Evolutionary conservation across 1,284 basidiomycete species (phyloP).

Genomic region (Apiotrichum akiyoshidainum): DNA sequence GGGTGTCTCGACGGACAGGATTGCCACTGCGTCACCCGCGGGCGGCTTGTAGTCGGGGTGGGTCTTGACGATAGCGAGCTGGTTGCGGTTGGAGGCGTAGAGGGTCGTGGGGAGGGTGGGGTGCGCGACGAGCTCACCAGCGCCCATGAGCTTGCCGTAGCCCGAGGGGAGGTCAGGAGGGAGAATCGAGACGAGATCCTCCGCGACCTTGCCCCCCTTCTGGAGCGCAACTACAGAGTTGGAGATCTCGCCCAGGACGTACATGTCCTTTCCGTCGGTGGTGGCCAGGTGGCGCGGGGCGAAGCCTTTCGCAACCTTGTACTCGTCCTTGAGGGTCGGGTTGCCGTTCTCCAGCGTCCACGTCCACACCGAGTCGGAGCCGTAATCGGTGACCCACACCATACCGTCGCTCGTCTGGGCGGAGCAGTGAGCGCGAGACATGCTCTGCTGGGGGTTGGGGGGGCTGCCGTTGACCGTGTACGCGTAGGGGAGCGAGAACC

Average conservation of each 20-base stretch:
- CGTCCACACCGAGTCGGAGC: slow-evolving; percentile 26
- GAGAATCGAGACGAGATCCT: slow-evolving; percentile 29
- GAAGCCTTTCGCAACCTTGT: slow-evolving; percentile 35
- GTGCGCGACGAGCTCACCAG: slow-evolving; percentile 41
- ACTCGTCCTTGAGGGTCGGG: slow-evolving; percentile 28
- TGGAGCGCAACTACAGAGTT: slow-evolving; percentile 37
- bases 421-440: no score
- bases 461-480: slow-evolving; percentile 17
- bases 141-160: slow-evolving; percentile 33
- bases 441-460: no score
- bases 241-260: slow-evolving; percentile 44
- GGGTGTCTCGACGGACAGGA: slow-evolving; percentile 32
- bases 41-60: slow-evolving; percentile 18
- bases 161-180: slow-evolving; percentile 35
- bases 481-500: slow-evolving; percentile 32
- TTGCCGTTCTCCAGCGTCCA: slow-evolving; percentile 23
- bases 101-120: slow-evolving; percentile 30
- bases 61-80: slow-evolving; percentile 33
- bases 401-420: no score
- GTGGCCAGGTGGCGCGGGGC: slow-evolving; percentile 41
- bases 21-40: slow-evolving; percentile 43
- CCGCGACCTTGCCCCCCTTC: slow-evolving; percentile 20
- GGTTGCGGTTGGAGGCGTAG: slow-evolving; percentile 47
- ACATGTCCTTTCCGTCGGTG: slow-evolving; percentile 41
- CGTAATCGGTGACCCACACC: background rate